phyloP scores from a whole-genome alignment of 768 basidiomycete species.

The Auriscalpium microsporum region DNA sequence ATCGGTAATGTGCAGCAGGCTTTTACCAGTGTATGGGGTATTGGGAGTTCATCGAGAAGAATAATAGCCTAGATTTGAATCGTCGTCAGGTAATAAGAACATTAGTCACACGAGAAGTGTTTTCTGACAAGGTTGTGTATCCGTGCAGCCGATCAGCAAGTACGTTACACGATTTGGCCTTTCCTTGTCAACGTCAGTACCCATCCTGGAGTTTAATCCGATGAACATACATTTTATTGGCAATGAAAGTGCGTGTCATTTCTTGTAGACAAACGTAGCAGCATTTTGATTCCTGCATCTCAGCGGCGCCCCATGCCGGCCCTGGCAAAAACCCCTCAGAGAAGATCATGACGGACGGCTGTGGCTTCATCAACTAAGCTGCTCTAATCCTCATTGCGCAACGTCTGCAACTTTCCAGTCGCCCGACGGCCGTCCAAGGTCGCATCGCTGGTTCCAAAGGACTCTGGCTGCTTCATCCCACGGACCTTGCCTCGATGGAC shows the following conservation, averaged over 20 bases:
- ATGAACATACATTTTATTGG: slow-evolving; percentile 40
- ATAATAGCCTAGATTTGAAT: slow-evolving; percentile 34
- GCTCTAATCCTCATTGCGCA: slow-evolving; percentile 21
- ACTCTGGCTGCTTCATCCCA: slow-evolving; percentile 25
- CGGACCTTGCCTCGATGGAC: slow-evolving; percentile 14
- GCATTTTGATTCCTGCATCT: neutral
- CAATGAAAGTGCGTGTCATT: slow-evolving; percentile 39
- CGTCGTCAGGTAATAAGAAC: no score
- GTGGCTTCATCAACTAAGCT: slow-evolving; percentile 28
- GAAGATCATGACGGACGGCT: slow-evolving; percentile 27
- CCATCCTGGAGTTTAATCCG: slow-evolving; percentile 43
- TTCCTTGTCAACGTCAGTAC: slow-evolving; percentile 58
- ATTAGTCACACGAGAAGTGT: no score
- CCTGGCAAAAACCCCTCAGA: slow-evolving; percentile 13
- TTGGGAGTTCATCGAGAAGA: slow-evolving; percentile 47
- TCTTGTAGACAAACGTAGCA: neutral
- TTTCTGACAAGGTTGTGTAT: no score
- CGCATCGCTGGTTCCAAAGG: slow-evolving; percentile 29
- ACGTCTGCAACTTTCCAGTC: slow-evolving; percentile 8
- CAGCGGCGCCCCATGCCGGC: slow-evolving; percentile 31
- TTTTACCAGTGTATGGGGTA: slow-evolving; percentile 37
- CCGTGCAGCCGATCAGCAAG: slow-evolving; percentile 52
- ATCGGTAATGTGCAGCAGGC: no score
- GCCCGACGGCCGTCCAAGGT: slow-evolving; percentile 26
- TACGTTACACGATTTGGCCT: slow-evolving; percentile 58